phyloP scores from a whole-genome alignment of 257 asterid species.

The Nicotiana obtusifolia region DNA sequence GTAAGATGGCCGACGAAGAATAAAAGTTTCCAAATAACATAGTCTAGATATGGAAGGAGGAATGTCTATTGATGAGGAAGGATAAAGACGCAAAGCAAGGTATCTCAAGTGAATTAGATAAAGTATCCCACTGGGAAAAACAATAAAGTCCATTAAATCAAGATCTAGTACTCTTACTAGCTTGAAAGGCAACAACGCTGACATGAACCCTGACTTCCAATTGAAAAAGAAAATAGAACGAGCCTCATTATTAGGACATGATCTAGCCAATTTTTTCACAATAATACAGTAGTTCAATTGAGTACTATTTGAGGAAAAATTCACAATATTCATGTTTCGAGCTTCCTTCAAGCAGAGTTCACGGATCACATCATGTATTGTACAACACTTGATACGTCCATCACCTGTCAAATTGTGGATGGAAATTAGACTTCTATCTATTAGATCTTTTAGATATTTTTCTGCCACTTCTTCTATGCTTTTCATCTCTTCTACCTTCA shows the following conservation, averaged over 20 bases:
- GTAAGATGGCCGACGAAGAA: no score
- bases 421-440: neutral
- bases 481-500: neutral
- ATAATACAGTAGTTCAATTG: no score
- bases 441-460: neutral
- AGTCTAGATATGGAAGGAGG: neutral
- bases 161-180: conserved; percentile 14
- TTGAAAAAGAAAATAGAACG: neutral
- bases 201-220: no score
- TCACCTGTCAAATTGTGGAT: neutral
- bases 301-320: neutral
- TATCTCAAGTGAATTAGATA: neutral
- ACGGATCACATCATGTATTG: conserved; percentile 8
- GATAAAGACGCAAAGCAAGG: neutral
- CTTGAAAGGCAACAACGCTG: neutral
- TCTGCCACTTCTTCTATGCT: conserved; percentile 4
- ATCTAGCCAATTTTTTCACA: no score
- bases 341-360: conserved; percentile 14
- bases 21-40: neutral
- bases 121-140: neutral
- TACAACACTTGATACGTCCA: neutral
- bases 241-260: neutral
- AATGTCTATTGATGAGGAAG: neutral
- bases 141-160: neutral
- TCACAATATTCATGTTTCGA: neutral